Conservation (phyloP, 1,284 basidiomycete species). For the Ceratobasidium sp. region DNA sequence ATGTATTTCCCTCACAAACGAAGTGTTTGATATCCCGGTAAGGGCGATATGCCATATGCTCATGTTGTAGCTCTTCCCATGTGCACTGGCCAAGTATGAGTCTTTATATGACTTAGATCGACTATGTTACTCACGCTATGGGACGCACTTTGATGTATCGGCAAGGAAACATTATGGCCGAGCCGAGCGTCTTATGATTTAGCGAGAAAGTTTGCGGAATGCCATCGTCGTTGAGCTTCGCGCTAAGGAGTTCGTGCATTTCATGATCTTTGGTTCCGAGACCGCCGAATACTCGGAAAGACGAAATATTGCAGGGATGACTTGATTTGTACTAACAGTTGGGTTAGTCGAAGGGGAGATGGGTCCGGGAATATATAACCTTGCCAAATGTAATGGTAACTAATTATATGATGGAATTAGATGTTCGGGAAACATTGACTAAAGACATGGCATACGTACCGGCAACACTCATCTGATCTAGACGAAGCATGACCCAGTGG, state of each 20-base stretch:
- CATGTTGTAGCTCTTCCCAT: slow-evolving; percentile 77
- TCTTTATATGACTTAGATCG: slow-evolving; percentile 11
- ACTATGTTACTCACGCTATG: slow-evolving; percentile 64
- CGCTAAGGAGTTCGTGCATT: slow-evolving; percentile 60
- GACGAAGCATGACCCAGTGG: slow-evolving; percentile 47
- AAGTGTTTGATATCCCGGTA: slow-evolving; percentile 68
- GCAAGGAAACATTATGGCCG: slow-evolving; percentile 70
- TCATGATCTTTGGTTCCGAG: slow-evolving; percentile 44
- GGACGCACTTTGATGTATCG: slow-evolving; percentile 79
- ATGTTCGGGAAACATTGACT: no score
- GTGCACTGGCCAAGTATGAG: slow-evolving; percentile 63
- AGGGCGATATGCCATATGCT: slow-evolving; percentile 81
- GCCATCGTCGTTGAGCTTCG: slow-evolving; percentile 73
- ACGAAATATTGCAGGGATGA: slow-evolving; percentile 86
- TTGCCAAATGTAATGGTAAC: slow-evolving; percentile 83
- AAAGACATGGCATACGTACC: slow-evolving; percentile 29
- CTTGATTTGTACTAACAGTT: slow-evolving; percentile 57
- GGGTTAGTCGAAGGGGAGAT: background rate
- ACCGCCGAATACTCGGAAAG: slow-evolving; percentile 74
- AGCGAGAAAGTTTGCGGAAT: slow-evolving; percentile 73
- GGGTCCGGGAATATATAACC: slow-evolving; percentile 60
- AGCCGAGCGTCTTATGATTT: slow-evolving; percentile 64
- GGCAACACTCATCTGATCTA: slow-evolving; percentile 43
- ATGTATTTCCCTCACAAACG: slow-evolving; percentile 68
- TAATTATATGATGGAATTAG: slow-evolving; percentile 53